A percentile compares a stretch with the other conserved stretches of the same genome.
Conservation (phyloP, 805 yeast genomes). For the Candida takata region DNA sequence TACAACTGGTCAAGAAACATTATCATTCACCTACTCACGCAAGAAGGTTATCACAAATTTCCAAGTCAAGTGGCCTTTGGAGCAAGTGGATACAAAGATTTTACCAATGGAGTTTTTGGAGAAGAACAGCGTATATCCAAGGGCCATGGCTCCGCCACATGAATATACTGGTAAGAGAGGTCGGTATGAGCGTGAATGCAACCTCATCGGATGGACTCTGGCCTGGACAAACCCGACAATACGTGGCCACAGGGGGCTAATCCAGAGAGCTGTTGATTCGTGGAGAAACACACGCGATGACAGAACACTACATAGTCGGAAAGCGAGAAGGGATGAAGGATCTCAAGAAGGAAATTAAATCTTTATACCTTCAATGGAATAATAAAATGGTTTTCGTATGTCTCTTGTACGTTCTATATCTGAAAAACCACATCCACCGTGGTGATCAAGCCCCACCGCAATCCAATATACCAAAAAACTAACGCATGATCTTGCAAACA, state of each 20-base stretch:
- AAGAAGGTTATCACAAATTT: constrained; percentile 24
- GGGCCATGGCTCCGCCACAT: constrained; percentile 37
- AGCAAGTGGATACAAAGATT: constrained; percentile 6
- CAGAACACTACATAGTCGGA: constrained; percentile 19
- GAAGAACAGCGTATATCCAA: constrained; percentile 41
- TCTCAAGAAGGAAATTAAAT: too few relatives aligned
- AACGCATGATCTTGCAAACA: too few relatives aligned
- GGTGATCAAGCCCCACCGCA: too few relatives aligned
- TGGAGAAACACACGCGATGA: constrained; percentile 44
- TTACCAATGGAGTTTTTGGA: constrained; percentile 28
- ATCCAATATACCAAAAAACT: too few relatives aligned
- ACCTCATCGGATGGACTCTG: constrained; percentile 42
- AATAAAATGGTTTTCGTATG: too few relatives aligned
- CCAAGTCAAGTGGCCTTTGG: constrained; percentile 18
- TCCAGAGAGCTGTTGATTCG: constrained; percentile 45
- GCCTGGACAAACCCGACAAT: constrained; percentile 36
- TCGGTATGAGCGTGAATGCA: constrained; percentile 40
- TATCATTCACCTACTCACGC: constrained; percentile 27
- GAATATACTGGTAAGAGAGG: constrained; percentile 39
- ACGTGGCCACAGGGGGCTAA: constrained; percentile 37
- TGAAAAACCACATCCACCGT: too few relatives aligned
- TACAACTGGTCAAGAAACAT: constrained; percentile 24
- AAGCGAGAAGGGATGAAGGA: not conserved
- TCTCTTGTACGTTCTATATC: too few relatives aligned
- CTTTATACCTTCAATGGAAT: too few relatives aligned